Evolutionary conservation across 2,329 filamentous ascomycete genomes (phyloP), one percentile per base, ranked within the genome.

Genomic region (Aspergillus hortae): DNA sequence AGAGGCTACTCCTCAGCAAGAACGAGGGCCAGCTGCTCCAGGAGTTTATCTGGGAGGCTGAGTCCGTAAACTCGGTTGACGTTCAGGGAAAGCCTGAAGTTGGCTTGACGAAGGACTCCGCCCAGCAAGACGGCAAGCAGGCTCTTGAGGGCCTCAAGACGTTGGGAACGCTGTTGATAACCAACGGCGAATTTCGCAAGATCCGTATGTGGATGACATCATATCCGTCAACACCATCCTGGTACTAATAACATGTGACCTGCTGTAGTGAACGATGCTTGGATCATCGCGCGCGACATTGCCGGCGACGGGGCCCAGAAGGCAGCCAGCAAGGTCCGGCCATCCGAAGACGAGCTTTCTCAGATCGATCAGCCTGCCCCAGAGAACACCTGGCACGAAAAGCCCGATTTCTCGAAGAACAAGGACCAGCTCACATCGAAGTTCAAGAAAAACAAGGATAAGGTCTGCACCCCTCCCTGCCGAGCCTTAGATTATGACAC

Each of bases 111-210:
- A 95, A 90, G 77, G 85, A 89, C 1, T 81, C 82, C 2, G 89
- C 89, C 23, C 84, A 88, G 74, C 86, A 92, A 67, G 90, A 99
- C 68, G 90, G 87, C 38, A 84, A 94, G 57, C 81, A 92, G 69
- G 90, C 88, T 1, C 77, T 95, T 7, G 84, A 96, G 58, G 94
- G 92, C 23, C 74, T 99, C 42, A 86, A 90, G 61, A 96, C 90
- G 3, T 79, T 99, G 1, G 94, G 92, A 47, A 92, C 88, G 15
- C 79, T 99, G 52, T 77, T 97, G 63, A 88, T 97, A 65, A 95
- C 92, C 63, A 99, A 99, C 64, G 94, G 94, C 60, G 92, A 97
- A 70, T 96, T 95, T 80, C 84, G 91, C 61, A 96, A 96, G 77
- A 83, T 96, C 32, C 74, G 88, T 87, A 82, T 71, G 87, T 83